These are phyloP conservation scores for Paramecium biaurelia DNA, from an alignment of 73 alveolate species.

Conservation along the genomic window DNA sequence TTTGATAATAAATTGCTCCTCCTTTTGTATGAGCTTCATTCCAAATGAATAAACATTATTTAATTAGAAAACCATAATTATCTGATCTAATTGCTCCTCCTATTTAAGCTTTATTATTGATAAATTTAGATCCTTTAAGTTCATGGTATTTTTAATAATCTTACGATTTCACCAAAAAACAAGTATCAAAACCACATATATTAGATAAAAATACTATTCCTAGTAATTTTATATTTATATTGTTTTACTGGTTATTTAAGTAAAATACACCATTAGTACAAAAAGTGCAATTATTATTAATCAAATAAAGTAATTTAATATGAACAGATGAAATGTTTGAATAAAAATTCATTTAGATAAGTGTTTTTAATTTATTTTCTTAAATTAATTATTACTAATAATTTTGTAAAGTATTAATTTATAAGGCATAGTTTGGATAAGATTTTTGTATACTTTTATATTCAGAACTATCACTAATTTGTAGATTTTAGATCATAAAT, in stretches of 20 bases:
- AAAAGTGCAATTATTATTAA: not conserved
- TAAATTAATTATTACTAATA: not conserved
- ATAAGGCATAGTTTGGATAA: not conserved
- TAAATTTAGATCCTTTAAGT: not conserved
- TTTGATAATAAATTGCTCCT: not conserved
- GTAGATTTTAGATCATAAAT: not conserved
- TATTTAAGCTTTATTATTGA: not conserved
- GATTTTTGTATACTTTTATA: not conserved
- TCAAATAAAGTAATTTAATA: not conserved
- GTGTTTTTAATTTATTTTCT: not conserved
- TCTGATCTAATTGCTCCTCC: not conserved
- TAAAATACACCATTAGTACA: not conserved
- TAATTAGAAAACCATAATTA: not conserved
- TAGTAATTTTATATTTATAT: not conserved
- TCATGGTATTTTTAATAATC: not conserved
- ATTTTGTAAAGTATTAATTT: not conserved
- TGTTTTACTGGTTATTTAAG: not conserved
- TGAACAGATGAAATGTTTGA: not conserved
- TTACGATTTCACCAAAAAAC: not conserved
- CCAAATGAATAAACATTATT: not conserved
- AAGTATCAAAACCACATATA: not conserved
- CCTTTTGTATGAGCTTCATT: not conserved
- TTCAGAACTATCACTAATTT: not conserved
- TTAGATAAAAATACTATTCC: not conserved
- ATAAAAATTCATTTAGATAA: not conserved